Evolutionary conservation across 352 stramenopile species (phyloP), one percentile per base, ranked within the genome.

Genomic region (Phytophthora sansomeana): DNA sequence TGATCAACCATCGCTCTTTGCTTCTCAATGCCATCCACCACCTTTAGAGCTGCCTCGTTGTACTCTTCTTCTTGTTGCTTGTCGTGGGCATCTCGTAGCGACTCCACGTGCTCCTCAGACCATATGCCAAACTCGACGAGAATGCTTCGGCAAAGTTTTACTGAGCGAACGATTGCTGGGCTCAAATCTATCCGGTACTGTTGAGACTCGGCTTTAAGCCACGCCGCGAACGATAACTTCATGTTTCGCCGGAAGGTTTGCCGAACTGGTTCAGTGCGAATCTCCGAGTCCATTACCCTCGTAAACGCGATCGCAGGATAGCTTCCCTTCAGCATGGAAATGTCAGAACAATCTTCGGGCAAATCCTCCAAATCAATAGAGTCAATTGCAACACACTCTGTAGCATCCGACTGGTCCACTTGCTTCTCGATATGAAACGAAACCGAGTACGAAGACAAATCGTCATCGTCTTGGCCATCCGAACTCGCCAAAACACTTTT

Each of bases 341-440:
- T 28, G 42, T 36, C 35, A 2, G 33, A 43, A 14, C 26, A 74
- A 17, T 63, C 39, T 48, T 62, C 55, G 26, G 26, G 7, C 28
- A 58, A 44, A 26, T 44, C 10, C 5, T 63, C 30, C 59, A 77
- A 65, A 73, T 51, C 75, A 49, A 70, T 43, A 63, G 61, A 86
- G 55, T 14, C 72, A 58, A 46, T 56, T 57, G 29, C 49, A 0
- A 66, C 48, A 42, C 72, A 80, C 10, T 60, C 14, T 5, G 58
- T 67, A 26, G 77, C 73, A 50, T 92, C 83, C 5, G 81, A 51
- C n/a, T 66, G 55, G 0, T 87, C 68, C n/a, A 80, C 75, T 63
- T 91, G 76, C 61, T 87, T 69, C 14, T 87, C 68, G 33, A 78
- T 69, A 58, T 66, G 43, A 76, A 88, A 71, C 52, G 74, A 57